These are phyloP conservation scores for Nicotiana benthamiana DNA, from an alignment of 257 asterid genomes.

Conservation along the genomic window DNA sequence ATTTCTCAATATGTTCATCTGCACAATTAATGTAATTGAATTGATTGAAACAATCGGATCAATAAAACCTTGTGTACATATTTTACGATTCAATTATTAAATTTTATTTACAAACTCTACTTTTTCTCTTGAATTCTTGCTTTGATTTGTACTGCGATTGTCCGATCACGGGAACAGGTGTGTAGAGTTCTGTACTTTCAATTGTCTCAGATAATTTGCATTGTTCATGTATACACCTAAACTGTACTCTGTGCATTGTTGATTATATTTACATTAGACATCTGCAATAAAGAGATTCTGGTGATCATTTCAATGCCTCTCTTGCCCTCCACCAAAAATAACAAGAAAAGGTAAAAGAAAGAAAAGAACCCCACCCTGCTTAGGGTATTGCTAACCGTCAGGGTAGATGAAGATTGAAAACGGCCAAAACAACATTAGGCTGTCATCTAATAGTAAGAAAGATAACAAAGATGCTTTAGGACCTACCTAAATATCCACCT, in stretches of 20 bases:
- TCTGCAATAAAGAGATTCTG: neutral
- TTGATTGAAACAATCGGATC: neutral
- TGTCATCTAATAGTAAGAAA: neutral
- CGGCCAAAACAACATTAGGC: neutral
- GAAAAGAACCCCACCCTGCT: neutral
- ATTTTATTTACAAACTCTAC: neutral
- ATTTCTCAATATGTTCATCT: slow-evolving; percentile 31
- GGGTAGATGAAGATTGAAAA: neutral
- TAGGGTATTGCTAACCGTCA: neutral
- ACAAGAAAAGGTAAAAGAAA: too few species aligned
- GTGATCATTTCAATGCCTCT: neutral
- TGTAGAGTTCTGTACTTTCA: neutral
- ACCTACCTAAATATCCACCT: neutral
- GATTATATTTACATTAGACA: too few species aligned
- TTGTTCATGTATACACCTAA: too few species aligned
- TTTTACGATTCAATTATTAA: neutral
- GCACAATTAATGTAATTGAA: slow-evolving; percentile 24
- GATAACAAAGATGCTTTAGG: neutral
- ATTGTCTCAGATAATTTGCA: neutral
- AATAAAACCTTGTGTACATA: neutral
- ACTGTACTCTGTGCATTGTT: neutral
- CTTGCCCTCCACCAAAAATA: neutral
- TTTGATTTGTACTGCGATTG: neutral
- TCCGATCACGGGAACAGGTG: too few species aligned
- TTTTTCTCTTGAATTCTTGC: neutral